A percentile compares a stretch with the other conserved stretches of the same genome.
Conservation (phyloP, 2,329 filamentous ascomycete species). For the Aspergillus cejpii region DNA sequence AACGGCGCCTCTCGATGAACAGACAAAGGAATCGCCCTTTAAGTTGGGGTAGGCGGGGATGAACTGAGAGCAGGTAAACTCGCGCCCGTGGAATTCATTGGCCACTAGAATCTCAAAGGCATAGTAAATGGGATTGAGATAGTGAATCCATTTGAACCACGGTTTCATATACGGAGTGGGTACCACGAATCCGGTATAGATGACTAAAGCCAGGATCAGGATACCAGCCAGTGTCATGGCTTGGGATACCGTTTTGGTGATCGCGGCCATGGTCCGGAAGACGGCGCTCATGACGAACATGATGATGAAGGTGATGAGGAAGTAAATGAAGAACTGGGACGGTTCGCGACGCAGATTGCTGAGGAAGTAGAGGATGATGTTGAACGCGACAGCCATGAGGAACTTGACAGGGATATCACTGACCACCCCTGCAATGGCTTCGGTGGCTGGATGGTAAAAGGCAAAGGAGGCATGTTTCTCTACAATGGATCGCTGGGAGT, state of each 20-base stretch:
- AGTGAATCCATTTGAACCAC: constrained; percentile 78
- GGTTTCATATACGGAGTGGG: constrained; percentile 57
- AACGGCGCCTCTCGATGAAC: constrained; percentile 52
- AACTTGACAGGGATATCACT: constrained; percentile 65
- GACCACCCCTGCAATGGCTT: constrained; percentile 14
- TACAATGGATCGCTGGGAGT: constrained; percentile 21
- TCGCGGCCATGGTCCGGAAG: constrained; percentile 69
- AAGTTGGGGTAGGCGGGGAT: constrained; percentile 43
- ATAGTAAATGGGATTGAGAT: constrained; percentile 70
- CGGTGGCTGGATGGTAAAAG: constrained; percentile 25
- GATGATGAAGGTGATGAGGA: constrained; percentile 65
- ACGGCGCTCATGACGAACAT: constrained; percentile 76
- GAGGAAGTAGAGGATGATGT: constrained; percentile 78
- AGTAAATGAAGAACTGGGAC: constrained; percentile 77
- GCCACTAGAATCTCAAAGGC: constrained; percentile 74
- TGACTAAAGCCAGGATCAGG: constrained; percentile 35
- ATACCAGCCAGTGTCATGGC: constrained; percentile 51
- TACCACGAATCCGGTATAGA: constrained; percentile 47
- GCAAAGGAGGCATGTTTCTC: constrained; percentile 28
- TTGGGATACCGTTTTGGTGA: constrained; percentile 59
- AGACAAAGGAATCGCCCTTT: constrained; percentile 44
- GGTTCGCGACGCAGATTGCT: constrained; percentile 66
- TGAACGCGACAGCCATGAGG: constrained; percentile 64
- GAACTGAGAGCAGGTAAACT: constrained; percentile 49
- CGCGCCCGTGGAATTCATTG: constrained; percentile 67